These are phyloP conservation scores for Peronospora belbahrii DNA, from an alignment of 352 stramenopile species.

Conservation along the genomic window DNA sequence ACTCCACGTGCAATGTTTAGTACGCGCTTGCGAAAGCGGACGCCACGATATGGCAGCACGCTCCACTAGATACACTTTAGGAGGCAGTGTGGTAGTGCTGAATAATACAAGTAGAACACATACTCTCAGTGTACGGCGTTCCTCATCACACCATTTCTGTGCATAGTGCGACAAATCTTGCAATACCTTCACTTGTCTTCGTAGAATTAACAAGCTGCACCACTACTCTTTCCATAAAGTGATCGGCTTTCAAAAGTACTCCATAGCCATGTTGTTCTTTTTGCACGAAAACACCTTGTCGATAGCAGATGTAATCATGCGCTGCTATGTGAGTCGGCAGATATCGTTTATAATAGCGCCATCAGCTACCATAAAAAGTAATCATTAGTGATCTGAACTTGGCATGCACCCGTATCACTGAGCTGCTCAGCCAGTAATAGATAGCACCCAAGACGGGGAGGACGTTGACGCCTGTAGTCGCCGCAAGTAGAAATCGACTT, in stretches of 20 bases:
- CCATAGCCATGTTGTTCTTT: slow-evolving; percentile 48
- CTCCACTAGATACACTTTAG: slow-evolving; percentile 10
- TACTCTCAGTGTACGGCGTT: neutral
- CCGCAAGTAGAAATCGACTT: slow-evolving; percentile 24
- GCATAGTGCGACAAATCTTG: neutral
- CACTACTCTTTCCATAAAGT: slow-evolving; percentile 54
- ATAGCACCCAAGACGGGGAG: slow-evolving; percentile 41
- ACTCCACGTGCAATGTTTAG: slow-evolving; percentile 62
- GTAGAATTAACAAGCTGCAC: slow-evolving; percentile 36
- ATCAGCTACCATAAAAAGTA: slow-evolving; percentile 41
- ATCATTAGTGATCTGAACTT: slow-evolving; percentile 46
- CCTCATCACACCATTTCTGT: neutral
- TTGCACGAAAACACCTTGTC: slow-evolving; percentile 67
- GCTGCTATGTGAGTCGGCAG: slow-evolving; percentile 33
- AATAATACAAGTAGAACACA: slow-evolving; percentile 11
- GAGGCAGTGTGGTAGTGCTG: neutral
- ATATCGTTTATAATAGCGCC: slow-evolving; percentile 46
- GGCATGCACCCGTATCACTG: slow-evolving; percentile 37
- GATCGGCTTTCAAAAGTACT: slow-evolving; percentile 55
- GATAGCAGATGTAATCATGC: slow-evolving; percentile 41
- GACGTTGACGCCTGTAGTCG: slow-evolving; percentile 25
- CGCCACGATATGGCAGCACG: slow-evolving; percentile 42
- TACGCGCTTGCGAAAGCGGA: slow-evolving; percentile 42
- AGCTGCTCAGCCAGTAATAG: slow-evolving; percentile 58
- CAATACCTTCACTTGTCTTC: slow-evolving; percentile 10